A percentile compares a stretch with the other conserved stretches of the same genome.
Evolutionary conservation across 331 rosid genomes (phyloP).

Genomic region (Telfairia occidentalis): DNA sequence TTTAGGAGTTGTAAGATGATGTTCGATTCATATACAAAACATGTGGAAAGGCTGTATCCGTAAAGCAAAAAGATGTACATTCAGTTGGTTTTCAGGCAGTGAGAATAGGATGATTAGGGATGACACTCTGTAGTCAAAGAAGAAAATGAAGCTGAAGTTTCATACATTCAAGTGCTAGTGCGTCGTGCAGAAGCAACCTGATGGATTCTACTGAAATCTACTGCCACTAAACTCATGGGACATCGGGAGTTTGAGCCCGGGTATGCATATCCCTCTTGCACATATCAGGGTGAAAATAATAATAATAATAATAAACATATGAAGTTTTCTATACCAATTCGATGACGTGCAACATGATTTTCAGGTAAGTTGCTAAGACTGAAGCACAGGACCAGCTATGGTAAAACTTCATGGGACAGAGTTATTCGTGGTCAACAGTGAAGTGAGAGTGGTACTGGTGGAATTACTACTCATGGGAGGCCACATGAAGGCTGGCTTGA

Average conservation of each 20-base stretch:
- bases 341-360: neutral
- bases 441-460: neutral
- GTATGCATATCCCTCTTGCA: neutral
- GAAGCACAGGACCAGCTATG: neutral
- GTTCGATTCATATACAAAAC: neutral
- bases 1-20: neutral
- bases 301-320: neutral
- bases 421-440: neutral
- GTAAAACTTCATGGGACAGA: neutral
- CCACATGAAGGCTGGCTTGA: slow-evolving; percentile 43
- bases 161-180: neutral
- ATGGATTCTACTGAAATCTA: neutral
- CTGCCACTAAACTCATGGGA: neutral
- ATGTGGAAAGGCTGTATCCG: neutral
- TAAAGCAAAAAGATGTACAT: neutral
- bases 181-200: neutral
- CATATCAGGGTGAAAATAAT: neutral
- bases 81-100: neutral
- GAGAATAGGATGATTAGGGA: neutral
- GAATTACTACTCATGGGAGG: slow-evolving; percentile 27
- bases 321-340: neutral
- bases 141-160: neutral
- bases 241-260: neutral
- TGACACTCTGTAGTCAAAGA: neutral
- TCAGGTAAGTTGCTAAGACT: neutral